Base-by-base conservation (phyloP, 768 basidiomycete species). In the Macrocybe gigantea region DNA sequence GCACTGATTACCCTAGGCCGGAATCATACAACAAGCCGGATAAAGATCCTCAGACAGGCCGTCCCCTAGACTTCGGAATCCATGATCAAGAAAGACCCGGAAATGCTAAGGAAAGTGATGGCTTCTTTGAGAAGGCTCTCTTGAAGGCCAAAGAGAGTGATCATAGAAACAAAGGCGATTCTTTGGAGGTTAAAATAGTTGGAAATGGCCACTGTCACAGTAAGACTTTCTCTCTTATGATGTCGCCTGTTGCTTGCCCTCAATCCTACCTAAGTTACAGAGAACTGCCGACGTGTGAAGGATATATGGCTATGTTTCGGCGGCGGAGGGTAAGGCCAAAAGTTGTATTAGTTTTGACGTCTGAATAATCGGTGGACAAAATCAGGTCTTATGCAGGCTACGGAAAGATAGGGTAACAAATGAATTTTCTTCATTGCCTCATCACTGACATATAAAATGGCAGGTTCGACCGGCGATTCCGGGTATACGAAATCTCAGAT, bases 231-330 rank as follows among this genome's bases (percentile, higher is more conserved):
- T 38, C 5, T 15, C 30, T 7, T 56, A 11, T 31, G 9, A 8
- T 44, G 45, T n/a, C 41, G 30, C 29, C 36, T 29, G 30, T 31
- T 30, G 1, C 35, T 55, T 3, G 50, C 14, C 37, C 7, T 38
- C 14, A 34, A 34, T 15, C 5, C 22, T 52, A 12, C 45, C 41
- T 57, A 61, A 88, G 88, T 91, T 11, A 93, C 89, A 11, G 92
- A 96, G 60, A 86, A 93, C 54, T 96, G 94, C 56, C 77, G 83
- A 56, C 79, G 93, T 11, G 75, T 92, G 12, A 77, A 83, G 49
- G 90, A 90, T 7, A 77, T 97, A 10, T 97, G 95, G 94, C 68
- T 84, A 52, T 96, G 93, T 65, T 94, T 94, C 60, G 86, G 86
- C 6, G 90, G 90, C 36, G 89, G 88, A 62, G 85, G 87, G 77